Conservation (phyloP, 345 rosid species). For the Durio zibethinus region DNA sequence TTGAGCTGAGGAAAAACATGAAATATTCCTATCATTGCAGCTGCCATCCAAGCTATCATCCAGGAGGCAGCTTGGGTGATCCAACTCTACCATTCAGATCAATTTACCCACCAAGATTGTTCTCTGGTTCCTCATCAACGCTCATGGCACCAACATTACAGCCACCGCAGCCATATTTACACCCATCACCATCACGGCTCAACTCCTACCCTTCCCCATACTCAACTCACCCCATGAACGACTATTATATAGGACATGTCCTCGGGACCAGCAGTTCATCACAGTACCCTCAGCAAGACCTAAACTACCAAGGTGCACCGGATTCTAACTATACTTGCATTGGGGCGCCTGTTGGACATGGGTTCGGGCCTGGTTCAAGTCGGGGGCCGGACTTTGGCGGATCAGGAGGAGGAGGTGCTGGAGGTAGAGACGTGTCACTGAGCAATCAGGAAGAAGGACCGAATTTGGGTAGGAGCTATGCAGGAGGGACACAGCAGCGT, state of each 20-base stretch:
- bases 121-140: conserved; percentile 46
- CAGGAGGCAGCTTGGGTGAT: conserved; percentile 47
- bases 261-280: conserved; percentile 34
- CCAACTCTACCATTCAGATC: conserved; percentile 49
- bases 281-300: conserved; percentile 36
- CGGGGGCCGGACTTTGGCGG: conserved; percentile 26
- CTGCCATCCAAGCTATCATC: conserved; percentile 48
- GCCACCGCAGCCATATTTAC: conserved; percentile 40
- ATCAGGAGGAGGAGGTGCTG: conserved; percentile 20
- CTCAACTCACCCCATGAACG: conserved; percentile 35
- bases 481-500: conserved; percentile 31
- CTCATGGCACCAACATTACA: conserved; percentile 32
- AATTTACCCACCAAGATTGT: conserved; percentile 48
- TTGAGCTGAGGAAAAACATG: not conserved
- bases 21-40: conserved; percentile 29
- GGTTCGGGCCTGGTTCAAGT: conserved; percentile 29
- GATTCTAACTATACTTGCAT: conserved; percentile 31
- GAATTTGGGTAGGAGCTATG: conserved; percentile 41
- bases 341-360: conserved; percentile 35
- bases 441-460: conserved; percentile 44
- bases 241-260: conserved; percentile 64
- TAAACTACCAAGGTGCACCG: conserved; percentile 21
- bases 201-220: conserved; percentile 37
- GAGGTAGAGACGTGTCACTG: conserved; percentile 44
- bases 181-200: conserved; percentile 48